Percentiles rank a stretch among this genome's conserved stretches.
These are phyloP conservation scores for Didymella segeticola DNA, from an alignment of 2,329 filamentous ascomycete species.

Conservation along the genomic window DNA sequence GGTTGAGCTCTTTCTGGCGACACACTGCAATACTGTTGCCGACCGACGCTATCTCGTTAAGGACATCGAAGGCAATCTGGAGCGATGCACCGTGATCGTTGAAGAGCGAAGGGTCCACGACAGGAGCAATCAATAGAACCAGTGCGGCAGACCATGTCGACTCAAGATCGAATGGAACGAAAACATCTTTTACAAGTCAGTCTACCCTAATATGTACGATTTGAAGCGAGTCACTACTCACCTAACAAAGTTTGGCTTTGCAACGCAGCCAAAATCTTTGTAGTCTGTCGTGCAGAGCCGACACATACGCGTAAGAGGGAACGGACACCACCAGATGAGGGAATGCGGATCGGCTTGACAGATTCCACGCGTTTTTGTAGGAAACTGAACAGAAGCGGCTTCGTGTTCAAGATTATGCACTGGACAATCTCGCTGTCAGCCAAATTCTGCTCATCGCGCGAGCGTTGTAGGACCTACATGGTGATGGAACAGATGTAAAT, in stretches of 20 bases:
- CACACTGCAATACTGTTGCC: not conserved
- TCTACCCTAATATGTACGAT: not conserved
- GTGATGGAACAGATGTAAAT: conserved; percentile 1
- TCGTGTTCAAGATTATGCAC: not conserved
- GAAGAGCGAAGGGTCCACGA: not conserved
- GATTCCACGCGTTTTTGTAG: not conserved
- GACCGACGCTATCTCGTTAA: not conserved
- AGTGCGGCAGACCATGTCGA: conserved; percentile 1
- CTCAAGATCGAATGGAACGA: not conserved
- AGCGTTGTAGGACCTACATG: not conserved
- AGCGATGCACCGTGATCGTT: not conserved
- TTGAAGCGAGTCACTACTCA: not conserved
- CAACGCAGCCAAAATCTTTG: not conserved
- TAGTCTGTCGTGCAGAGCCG: not conserved
- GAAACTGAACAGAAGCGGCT: not conserved
- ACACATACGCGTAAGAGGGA: not conserved
- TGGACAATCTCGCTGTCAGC: not conserved
- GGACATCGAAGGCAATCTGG: not conserved
- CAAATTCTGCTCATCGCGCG: not conserved
- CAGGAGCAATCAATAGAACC: not conserved
- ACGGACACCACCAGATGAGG: not conserved
- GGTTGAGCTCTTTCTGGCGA: not conserved
- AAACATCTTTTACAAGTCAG: not conserved
- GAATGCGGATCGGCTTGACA: not conserved
- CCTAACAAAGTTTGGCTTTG: not conserved